Conservation (phyloP, 345 rosid genomes). For the Acer saccharum region DNA sequence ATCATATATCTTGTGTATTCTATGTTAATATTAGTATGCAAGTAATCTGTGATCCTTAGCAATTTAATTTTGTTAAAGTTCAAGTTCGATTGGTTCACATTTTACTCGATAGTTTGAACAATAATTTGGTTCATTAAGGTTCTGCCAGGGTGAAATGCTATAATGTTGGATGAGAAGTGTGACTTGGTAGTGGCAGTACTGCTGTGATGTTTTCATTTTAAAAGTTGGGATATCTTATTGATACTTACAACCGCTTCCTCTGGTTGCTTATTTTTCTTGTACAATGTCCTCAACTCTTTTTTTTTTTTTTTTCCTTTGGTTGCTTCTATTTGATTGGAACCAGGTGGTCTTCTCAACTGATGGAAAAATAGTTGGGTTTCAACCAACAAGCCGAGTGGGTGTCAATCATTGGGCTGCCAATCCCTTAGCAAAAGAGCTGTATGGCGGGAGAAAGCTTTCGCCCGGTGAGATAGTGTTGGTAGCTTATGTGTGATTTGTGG, state of each 20-base stretch:
- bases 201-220: background rate
- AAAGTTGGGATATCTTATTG: background rate
- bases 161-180: background rate
- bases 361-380: conserved; percentile 74
- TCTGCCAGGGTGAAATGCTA: background rate
- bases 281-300: background rate
- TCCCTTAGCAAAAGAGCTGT: conserved; percentile 76
- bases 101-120: background rate
- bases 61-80: background rate
- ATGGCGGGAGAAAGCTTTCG: conserved; percentile 53
- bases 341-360: conserved; percentile 69
- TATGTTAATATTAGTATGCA: background rate
- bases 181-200: background rate
- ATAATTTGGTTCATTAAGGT: background rate
- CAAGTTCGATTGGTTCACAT: background rate
- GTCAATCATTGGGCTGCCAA: conserved; percentile 78
- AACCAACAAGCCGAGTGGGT: conserved; percentile 71
- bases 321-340: conserved; percentile 24
- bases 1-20: background rate
- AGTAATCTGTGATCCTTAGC: no score
- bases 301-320: background rate
- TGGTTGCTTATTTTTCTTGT: background rate
- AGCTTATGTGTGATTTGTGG: conserved; percentile 5
- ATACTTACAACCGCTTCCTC: background rate
- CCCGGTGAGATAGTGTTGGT: conserved; percentile 49